Percentiles rank a stretch among this genome's conserved stretches.
These are phyloP conservation scores for Alternaria longipes DNA, from an alignment of 2,329 filamentous ascomycete species.

Conservation along the genomic window DNA sequence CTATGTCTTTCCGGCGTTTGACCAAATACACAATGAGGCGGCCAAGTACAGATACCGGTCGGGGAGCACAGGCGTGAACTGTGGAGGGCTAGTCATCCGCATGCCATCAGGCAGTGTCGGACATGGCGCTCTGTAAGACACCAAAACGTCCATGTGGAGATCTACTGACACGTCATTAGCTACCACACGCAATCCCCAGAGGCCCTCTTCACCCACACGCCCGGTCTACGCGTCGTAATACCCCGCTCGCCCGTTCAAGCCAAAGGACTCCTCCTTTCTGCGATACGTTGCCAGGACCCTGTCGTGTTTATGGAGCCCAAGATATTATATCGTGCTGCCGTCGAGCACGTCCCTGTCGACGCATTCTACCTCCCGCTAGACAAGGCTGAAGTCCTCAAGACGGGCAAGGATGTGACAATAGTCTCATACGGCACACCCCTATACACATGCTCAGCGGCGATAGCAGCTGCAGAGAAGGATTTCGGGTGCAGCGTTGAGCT, in stretches of 20 bases:
- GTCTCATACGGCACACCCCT: constrained; percentile 90
- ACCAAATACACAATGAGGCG: constrained; percentile 93
- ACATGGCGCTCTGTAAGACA: constrained; percentile 76
- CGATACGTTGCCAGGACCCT: constrained; percentile 80
- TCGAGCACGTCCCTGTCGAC: constrained; percentile 86
- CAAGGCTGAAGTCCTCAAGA: constrained; percentile 84
- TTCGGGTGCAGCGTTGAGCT: constrained; percentile 81
- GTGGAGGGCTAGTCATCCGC: constrained; percentile 82
- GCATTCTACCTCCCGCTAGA: constrained; percentile 85
- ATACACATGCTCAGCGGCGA: constrained; percentile 82
- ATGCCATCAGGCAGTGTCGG: constrained; percentile 93
- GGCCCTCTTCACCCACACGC: constrained; percentile 85
- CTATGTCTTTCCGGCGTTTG: constrained; percentile 91
- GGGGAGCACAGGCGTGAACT: constrained; percentile 62
- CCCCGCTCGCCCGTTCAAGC: constrained; percentile 87
- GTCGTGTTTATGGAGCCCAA: constrained; percentile 96
- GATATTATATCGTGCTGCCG: constrained; percentile 87
- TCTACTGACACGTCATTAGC: constrained; percentile 39
- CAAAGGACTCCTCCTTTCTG: constrained; percentile 83
- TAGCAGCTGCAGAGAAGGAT: constrained; percentile 78
- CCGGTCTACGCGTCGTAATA: constrained; percentile 84
- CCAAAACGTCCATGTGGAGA: background rate
- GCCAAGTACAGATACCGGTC: constrained; percentile 86
- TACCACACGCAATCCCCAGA: constrained; percentile 93
- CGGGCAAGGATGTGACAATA: constrained; percentile 81